phyloP scores from a whole-genome alignment of 352 stramenopile species.

The Phytophthora sojae region DNA sequence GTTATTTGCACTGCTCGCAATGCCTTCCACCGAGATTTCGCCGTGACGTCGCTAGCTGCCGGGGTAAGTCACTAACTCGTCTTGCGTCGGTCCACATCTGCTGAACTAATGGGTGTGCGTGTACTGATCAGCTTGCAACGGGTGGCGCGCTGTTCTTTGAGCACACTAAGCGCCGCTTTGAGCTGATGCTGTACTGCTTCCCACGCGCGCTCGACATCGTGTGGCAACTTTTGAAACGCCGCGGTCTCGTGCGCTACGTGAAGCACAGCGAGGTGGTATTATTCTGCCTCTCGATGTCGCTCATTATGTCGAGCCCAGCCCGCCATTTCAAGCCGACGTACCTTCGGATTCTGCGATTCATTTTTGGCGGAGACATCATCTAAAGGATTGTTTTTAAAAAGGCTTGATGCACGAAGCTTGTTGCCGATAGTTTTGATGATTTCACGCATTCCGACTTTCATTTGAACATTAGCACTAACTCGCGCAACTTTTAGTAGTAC shows the following conservation, averaged over 20 bases:
- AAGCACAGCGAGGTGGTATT: constrained; percentile 80
- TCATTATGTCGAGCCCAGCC: constrained; percentile 85
- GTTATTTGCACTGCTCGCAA: constrained; percentile 80
- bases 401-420: neutral
- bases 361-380: constrained; percentile 85
- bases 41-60: constrained; percentile 49
- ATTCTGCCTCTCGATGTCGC: constrained; percentile 86
- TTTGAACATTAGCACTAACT: constrained; percentile 25
- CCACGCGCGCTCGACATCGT: constrained; percentile 80
- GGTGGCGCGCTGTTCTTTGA: constrained; percentile 78
- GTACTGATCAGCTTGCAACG: constrained; percentile 53
- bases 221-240: constrained; percentile 80
- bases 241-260: constrained; percentile 75
- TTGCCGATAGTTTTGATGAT: neutral
- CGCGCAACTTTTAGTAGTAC: constrained; percentile 12
- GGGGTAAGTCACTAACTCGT: constrained; percentile 45
- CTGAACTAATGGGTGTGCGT: neutral
- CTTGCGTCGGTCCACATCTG: neutral
- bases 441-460: constrained; percentile 1
- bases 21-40: constrained; percentile 71
- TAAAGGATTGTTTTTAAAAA: constrained; percentile 16
- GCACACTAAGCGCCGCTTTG: constrained; percentile 81
- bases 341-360: constrained; percentile 79
- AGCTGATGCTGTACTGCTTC: constrained; percentile 89
- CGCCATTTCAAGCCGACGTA: constrained; percentile 90